Evolutionary conservation across 202 grass and related monocot species (phyloP).

Genomic region (Schoenoplectus tabernaemontani): DNA sequence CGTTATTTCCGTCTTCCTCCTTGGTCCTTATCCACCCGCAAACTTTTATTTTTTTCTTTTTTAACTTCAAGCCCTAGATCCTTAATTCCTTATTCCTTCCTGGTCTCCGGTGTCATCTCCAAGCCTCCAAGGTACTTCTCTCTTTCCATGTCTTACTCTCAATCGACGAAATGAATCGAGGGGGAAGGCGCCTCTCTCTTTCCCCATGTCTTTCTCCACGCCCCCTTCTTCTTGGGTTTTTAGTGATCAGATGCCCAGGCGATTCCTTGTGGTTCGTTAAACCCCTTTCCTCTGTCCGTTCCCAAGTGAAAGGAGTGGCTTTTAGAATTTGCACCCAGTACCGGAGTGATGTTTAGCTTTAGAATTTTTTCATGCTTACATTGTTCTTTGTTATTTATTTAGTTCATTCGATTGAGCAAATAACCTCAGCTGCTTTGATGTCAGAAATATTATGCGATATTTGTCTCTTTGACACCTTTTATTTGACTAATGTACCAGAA

Average conservation of each 20-base stretch:
- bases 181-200: not conserved
- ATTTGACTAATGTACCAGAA: not conserved
- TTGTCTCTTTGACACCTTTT: not conserved
- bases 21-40: conserved; percentile 16
- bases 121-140: conserved; percentile 10
- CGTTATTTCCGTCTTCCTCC: conserved; percentile 14
- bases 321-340: not conserved
- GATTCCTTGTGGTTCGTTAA: not conserved
- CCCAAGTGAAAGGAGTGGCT: not conserved
- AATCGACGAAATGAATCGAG: not conserved
- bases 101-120: conserved; percentile 10
- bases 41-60: conserved; percentile 14
- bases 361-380: not conserved
- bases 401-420: not conserved
- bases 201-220: not conserved
- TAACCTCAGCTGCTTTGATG: not conserved
- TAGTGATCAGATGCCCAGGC: not conserved
- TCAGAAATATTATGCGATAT: not conserved
- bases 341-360: not conserved
- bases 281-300: conserved; percentile 1
- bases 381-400: not conserved
- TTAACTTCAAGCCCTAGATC: conserved; percentile 15
- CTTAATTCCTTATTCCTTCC: too few species aligned
- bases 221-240: not conserved
- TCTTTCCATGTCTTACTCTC: not conserved